A percentile compares a stretch with the other conserved stretches of the same genome.
Evolutionary conservation across 345 rosid genomes (phyloP).

Genomic region (Alliaria petiolata): DNA sequence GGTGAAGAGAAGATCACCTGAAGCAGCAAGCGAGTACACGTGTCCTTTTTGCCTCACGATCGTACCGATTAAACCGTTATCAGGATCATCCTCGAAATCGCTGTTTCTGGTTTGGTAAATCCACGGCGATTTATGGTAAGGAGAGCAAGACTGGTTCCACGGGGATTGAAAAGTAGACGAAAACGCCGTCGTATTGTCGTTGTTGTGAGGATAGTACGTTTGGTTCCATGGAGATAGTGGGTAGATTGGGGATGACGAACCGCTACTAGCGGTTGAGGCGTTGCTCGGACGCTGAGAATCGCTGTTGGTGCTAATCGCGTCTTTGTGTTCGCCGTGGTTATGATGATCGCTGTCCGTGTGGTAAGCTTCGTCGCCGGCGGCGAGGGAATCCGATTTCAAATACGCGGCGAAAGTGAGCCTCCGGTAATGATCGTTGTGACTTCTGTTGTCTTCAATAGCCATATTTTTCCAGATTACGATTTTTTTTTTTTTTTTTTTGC

Average conservation of each 20-base stretch:
- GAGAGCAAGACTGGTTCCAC: conserved; percentile 46
- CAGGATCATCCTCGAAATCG: conserved; percentile 32
- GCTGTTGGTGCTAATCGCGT: conserved; percentile 7
- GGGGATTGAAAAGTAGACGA: conserved; percentile 27
- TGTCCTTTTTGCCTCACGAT: conserved; percentile 62
- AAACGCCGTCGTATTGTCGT: conserved; percentile 37
- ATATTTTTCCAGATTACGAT: background rate
- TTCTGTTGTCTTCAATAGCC: conserved; percentile 13
- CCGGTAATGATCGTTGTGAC: conserved; percentile 18
- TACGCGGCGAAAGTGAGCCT: conserved; percentile 50
- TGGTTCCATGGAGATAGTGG: conserved; percentile 58
- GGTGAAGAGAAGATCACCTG: conserved; percentile 48
- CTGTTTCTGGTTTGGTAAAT: conserved; percentile 32
- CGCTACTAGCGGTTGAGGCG: conserved; percentile 29
- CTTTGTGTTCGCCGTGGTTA: background rate
- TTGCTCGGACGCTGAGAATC: conserved; percentile 32
- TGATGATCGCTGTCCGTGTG: conserved; percentile 20
- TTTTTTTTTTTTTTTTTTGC: too few species aligned
- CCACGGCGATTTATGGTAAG: conserved; percentile 68
- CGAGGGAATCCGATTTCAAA: conserved; percentile 35
- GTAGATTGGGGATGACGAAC: conserved; percentile 27
- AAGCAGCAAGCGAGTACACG: conserved; percentile 56
- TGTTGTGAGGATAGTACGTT: conserved; percentile 30
- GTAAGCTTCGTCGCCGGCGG: conserved; percentile 25
- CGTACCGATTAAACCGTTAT: conserved; percentile 49